Evolutionary conservation across 495 filamentous ascomycete species (phyloP), one percentile per base, ranked within the genome.

Genomic region (Penicilliopsis zonata): DNA sequence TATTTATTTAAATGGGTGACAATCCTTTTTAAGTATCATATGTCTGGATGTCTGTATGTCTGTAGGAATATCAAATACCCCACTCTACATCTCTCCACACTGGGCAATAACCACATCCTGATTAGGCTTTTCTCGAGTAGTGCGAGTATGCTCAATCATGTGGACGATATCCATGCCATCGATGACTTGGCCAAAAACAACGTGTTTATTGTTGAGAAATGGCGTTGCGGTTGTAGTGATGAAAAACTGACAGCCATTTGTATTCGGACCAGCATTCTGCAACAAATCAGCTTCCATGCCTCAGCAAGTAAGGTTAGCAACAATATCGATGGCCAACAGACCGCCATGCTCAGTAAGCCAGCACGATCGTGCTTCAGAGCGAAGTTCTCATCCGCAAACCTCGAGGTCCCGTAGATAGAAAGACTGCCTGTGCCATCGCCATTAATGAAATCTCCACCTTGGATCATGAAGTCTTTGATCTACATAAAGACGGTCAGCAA

Each of bases 401-500:
- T 65, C 37, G 80, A 74, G 9, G 70, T 78, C 28, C 83, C 82
- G 57, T 92, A 94, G 49, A 94, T 94, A 33, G 70, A 79, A n/a
- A 76, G 74, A 22, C 74, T 82, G 3, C 90, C 90, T 2, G 80
- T 93, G 9, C 92, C 92, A 52, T 96, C 80, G 24, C 88, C 86
- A 49, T 94, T 82, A 35, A 95, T 54, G 59, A 98, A 96, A 56
- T 98, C 92, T 31, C 92, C 90, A 20, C 92, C 92, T 61, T 96
- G 92, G 42, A 82, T 70, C 87, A 98, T 95, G 57, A 96, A 96
- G 42, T 86, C 80, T 60, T 82, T 85, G 62, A 96, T 94, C 85
- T 94, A 30, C 16, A 18, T n/a, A 0, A 31, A 5, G 18, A 18
- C 23, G 36, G 19, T 21, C 13, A 36, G 33, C 24, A 33, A 23